These are phyloP conservation scores for Orbilia oligospora DNA, from an alignment of 2,329 filamentous ascomycete genomes.

Conservation along the genomic window DNA sequence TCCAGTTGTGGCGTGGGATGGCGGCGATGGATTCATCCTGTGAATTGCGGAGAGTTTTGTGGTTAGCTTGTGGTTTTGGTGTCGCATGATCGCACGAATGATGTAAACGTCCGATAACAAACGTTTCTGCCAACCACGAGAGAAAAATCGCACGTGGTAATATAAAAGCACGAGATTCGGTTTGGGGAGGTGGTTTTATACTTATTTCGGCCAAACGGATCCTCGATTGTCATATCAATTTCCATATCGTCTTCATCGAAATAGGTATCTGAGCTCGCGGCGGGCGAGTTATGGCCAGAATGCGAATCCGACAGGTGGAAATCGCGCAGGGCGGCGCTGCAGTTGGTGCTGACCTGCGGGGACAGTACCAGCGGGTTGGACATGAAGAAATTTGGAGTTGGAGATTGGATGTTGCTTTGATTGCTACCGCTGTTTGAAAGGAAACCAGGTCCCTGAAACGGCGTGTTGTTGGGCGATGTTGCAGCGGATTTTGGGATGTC, in stretches of 20 bases:
- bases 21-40: constrained; percentile 49
- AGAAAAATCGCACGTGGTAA: constrained; percentile 16
- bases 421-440: constrained; percentile 7
- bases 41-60: constrained; percentile 15
- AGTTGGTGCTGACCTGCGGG: constrained; percentile 55
- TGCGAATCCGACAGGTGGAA: constrained; percentile 47
- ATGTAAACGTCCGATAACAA: constrained; percentile 18
- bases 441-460: constrained; percentile 15
- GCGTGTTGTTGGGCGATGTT: constrained; percentile 22
- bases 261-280: constrained; percentile 57
- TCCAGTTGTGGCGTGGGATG: constrained; percentile 22
- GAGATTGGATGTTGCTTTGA: constrained; percentile 34
- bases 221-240: constrained; percentile 56
- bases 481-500: constrained; percentile 42
- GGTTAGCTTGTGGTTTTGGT: constrained; percentile 46
- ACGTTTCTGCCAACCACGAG: neutral
- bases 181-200: constrained; percentile 20
- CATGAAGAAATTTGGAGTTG: constrained; percentile 46
- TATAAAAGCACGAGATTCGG: constrained; percentile 1
- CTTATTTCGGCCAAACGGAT: constrained; percentile 47
- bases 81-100: constrained; percentile 39
- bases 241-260: constrained; percentile 60
- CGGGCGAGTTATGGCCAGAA: constrained; percentile 53
- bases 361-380: constrained; percentile 53
- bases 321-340: constrained; percentile 57